Base-by-base conservation (phyloP, 495 filamentous ascomycete species). In the Immersiella caudata region DNA sequence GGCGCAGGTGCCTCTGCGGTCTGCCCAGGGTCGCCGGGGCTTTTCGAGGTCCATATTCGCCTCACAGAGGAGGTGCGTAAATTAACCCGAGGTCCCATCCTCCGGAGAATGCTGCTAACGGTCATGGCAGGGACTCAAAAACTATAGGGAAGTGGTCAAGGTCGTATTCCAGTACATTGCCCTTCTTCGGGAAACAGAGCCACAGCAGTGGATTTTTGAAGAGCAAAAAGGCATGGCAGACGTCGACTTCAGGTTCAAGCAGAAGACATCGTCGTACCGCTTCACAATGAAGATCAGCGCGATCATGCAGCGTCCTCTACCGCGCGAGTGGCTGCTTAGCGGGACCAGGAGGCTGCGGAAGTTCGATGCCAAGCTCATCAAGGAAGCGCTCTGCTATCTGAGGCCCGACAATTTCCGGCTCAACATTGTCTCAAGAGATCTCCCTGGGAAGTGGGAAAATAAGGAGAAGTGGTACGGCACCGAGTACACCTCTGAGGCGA, bases 391-490 rank as follows among this genome's bases (percentile, higher is more conserved):
- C 50, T 80, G 82, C 1, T 91, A 90, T 74, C 79, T 99, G 25
- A 84, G 91, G 26, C 90, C 93, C 4, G 93, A 98, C 74, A 98
- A 97, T 75, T 95, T 97, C 80, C 85, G 91, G 29, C 83, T 97
- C 65, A 86, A 86, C 7, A 83, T 98, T 66, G 88, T 96, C 33
- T 91, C 91, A 33, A 91, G 92, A 75, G 86, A 93, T 16, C 90
- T 88, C 67, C 93, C 93, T 0, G 93, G 91, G 0, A 85, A 87
- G n/a, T 94, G 92, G 89, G 87, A 96, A 62, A 78, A 90, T 69
- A 93, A 91, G 73, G 95, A 99, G 80, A 91, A 92, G 78, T 99
- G 96, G 96, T 99, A 99, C 69, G 94, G 94, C 21, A 99, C 95
- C 6, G 94, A 97, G 72, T 97, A 97, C 79, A 90, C 87, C 68